Conservation (phyloP, 2,329 filamentous ascomycete species). For the Fusarium sp. region DNA sequence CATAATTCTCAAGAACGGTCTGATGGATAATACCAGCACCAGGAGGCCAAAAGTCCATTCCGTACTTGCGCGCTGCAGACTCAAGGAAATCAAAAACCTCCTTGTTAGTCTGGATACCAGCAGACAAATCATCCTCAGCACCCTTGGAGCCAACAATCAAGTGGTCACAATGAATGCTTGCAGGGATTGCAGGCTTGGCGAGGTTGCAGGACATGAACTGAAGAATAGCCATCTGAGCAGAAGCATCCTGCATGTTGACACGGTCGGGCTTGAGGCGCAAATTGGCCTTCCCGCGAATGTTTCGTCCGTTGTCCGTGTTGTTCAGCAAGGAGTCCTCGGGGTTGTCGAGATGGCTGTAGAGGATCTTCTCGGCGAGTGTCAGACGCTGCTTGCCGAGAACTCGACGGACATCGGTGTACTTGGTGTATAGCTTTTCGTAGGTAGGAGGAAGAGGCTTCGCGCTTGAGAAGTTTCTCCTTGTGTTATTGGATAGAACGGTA, state of each 20-base stretch:
- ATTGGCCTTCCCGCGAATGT: slow-evolving; percentile 88
- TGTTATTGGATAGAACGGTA: slow-evolving; percentile 43
- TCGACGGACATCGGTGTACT: slow-evolving; percentile 77
- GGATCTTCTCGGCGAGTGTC: slow-evolving; percentile 96
- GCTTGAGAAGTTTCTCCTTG: slow-evolving; percentile 53
- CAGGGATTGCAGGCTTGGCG: slow-evolving; percentile 88
- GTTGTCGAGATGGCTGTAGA: slow-evolving; percentile 94
- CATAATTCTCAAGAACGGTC: slow-evolving; percentile 97
- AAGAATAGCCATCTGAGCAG: slow-evolving; percentile 95
- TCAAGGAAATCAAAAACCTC: slow-evolving; percentile 98
- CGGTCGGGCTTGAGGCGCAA: slow-evolving; percentile 97
- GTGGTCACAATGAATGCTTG: slow-evolving; percentile 98
- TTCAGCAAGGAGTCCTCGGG: slow-evolving; percentile 87
- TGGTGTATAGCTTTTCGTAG: slow-evolving; percentile 83
- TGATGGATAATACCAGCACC: slow-evolving; percentile 97
- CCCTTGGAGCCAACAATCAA: slow-evolving; percentile 96
- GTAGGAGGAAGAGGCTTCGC: slow-evolving; percentile 68
- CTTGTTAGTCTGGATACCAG: slow-evolving; percentile 89
- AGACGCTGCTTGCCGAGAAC: slow-evolving; percentile 75
- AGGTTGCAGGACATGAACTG: slow-evolving; percentile 99
- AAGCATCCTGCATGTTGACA: slow-evolving; percentile 99
- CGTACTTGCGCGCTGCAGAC: slow-evolving; percentile 89
- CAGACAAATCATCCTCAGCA: slow-evolving; percentile 83
- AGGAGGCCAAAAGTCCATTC: slow-evolving; percentile 95
- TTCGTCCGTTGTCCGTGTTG: slow-evolving; percentile 83